Evolutionary conservation across 2,329 filamentous ascomycete genomes (phyloP), one percentile per base, ranked within the genome.

Genomic region (Cordyceps militaris): DNA sequence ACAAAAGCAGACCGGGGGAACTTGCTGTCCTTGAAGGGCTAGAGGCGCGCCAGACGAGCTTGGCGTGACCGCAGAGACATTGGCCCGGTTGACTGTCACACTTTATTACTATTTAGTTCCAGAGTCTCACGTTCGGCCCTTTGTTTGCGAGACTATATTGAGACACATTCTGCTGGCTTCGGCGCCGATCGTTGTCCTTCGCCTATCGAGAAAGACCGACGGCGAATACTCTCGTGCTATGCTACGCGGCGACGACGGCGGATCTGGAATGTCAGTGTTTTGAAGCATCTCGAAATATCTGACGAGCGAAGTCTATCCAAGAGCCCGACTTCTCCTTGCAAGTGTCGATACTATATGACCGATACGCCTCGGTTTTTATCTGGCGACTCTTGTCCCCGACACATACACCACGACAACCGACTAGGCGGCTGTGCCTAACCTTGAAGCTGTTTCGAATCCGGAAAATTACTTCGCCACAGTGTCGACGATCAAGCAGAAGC

Each of bases 141-240:
- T 57, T 57, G 55, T 57, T 51, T 51, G 55, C 48, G 28, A 43
- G 43, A 51, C 36, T 34, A 36, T 46, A 57, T 50, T 51, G 38
- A 44, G 47, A 51, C 47, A 57, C 28, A 5, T 13, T 14, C 32
- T 36, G 5, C 21, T 50, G 16, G 24, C 19, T 46, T 23, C 47
- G 30, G 28, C 47, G 30, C 55, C 51, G 38, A 44, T 51, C 51
- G 23, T 51, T 34, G 47, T 46, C 55, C 51, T 28, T 50, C 38
- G 21, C n/a, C 36, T 51, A 10, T 44, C 14, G 55, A 57, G 36
- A 36, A 36, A 36, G 55, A 36, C 55, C 38, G 55, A 50, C 55
- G 55, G 55, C 43, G 34, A 57, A 57, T 51, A 57, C 24, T n/a
- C 38, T 26, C 5, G 21, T 34, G 47, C 46, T 19, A 14, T 51